Base-by-base conservation (phyloP, 495 filamentous ascomycete species). In the Mytilinidion resinicola region DNA sequence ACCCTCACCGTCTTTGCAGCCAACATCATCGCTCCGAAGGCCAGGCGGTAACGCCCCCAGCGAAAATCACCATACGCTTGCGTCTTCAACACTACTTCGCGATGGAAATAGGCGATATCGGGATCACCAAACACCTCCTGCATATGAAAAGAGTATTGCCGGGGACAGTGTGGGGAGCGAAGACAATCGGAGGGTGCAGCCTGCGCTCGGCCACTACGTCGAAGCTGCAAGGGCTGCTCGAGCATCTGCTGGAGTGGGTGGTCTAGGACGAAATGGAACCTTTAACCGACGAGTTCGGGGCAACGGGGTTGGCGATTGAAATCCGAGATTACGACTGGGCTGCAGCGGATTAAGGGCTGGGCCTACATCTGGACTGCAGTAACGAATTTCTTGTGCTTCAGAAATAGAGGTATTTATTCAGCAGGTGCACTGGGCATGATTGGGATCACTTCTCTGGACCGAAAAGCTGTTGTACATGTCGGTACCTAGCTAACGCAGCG, bases 1-100 rank as follows among this genome's bases (percentile, higher is more conserved):
- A 56, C 72, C 72, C 62, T 69, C 62, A 46, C 63, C 63, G 30
- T 59, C 62, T 33, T 38, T 62, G 21, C 59, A 66, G 14, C 63
- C 63, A n/a, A 57, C 59, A n/a, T 54, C 63, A 9, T 14, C 59
- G 9, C 20, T 65, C 4, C 62, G 61, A 48, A 51, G 48, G 59
- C 2, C 63, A 59, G n/a, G 59, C 55, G 5, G 48, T 53, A 10
- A 47, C 38, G 17, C 34, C 7, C 34, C 14, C 21, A 57, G 52
- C 33, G 52, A 62, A 15, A 59, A 47, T 21, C 49, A 53, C 51
- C 53, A 62, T 54, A n/a, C 59, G 17, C 38, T 53, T 19, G 7
- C 15, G 6, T 48, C 44, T 14, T 20, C 46, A 30, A 25, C 14
- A 19, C 56, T 57, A 17, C 21, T 34, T 44, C 42, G 59, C 11